Evolutionary conservation across 192 early-diverging fungal species (phyloP).

Genomic region (Linnemannia elongata): DNA sequence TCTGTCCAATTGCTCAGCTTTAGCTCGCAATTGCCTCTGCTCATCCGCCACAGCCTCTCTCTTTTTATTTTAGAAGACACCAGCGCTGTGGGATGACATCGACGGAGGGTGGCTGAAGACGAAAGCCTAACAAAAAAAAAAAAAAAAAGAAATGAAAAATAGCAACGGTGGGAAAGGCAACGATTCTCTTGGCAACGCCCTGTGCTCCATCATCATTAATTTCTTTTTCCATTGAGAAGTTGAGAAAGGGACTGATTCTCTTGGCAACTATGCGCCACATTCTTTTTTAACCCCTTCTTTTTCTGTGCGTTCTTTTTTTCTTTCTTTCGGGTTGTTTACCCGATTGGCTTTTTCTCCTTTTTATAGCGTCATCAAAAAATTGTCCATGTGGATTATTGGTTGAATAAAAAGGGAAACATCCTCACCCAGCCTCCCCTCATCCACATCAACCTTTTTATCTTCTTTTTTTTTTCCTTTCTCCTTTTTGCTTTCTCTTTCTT

Average conservation of each 20-base stretch:
- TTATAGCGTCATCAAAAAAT: background rate
- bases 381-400: background rate
- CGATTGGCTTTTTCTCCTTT: background rate
- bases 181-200: slow-evolving; percentile 2
- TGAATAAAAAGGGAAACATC: background rate
- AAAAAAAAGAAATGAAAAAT: background rate
- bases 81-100: background rate
- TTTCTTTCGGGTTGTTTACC: background rate
- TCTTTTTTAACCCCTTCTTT: too few species aligned
- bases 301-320: background rate
- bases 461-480: background rate
- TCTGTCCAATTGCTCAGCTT: background rate
- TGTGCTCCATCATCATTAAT: background rate
- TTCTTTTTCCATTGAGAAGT: too few species aligned
- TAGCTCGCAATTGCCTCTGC: background rate
- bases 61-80: background rate
- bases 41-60: background rate
- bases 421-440: background rate
- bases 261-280: background rate
- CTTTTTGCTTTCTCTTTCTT: background rate
- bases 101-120: background rate
- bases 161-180: background rate
- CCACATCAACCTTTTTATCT: background rate
- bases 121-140: background rate
- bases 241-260: background rate